These are phyloP conservation scores for Oryza coarctata DNA, from an alignment of 176 grass and related monocot genomes.

Conservation along the genomic window DNA sequence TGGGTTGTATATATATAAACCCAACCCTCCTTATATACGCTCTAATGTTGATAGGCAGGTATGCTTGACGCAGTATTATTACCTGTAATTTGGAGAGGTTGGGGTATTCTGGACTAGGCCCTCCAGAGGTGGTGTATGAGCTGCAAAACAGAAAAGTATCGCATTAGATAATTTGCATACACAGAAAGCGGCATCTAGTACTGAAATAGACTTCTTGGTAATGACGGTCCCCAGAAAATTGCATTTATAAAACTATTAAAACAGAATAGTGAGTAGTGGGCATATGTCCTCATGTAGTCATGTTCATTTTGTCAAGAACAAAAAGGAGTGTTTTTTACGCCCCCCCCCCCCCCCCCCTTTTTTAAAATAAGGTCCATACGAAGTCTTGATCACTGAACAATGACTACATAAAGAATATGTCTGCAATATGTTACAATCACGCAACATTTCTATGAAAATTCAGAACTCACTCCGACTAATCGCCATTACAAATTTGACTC, in stretches of 20 bases:
- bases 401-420: not conserved
- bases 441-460: not conserved
- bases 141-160: slow-evolving; percentile 32
- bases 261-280: too few relatives aligned
- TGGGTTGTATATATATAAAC: too few relatives aligned
- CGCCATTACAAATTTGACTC: slow-evolving; percentile 24
- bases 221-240: too few relatives aligned
- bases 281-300: too few relatives aligned
- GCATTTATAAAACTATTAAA: too few relatives aligned
- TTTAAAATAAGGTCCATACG: not conserved
- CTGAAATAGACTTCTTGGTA: too few relatives aligned
- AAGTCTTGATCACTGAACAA: not conserved
- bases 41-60: not conserved
- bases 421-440: not conserved
- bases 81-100: slow-evolving; percentile 93
- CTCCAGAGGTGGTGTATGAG: slow-evolving; percentile 61
- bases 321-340: too few relatives aligned
- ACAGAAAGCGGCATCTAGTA: not conserved
- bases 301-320: too few relatives aligned
- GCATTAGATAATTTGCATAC: not conserved
- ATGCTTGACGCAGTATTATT: not conserved
- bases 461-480: not conserved
- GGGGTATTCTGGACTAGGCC: slow-evolving; percentile 81
- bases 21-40: too few relatives aligned
- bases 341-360: too few relatives aligned